phyloP scores from a whole-genome alignment of 2,329 filamentous ascomycete species.

The Pseudogymnoascus sp. region DNA sequence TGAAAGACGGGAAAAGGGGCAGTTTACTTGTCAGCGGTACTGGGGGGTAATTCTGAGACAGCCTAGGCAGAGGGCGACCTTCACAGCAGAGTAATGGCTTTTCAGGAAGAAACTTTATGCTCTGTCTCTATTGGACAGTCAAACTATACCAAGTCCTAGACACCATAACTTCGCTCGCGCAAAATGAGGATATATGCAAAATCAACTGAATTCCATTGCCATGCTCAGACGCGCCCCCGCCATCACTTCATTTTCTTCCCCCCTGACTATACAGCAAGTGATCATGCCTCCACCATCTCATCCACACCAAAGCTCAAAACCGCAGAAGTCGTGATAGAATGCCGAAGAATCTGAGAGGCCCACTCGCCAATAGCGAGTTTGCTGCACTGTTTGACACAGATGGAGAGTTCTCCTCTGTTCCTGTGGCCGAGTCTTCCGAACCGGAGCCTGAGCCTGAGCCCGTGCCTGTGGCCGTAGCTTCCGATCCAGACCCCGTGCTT shows the following conservation, averaged over 20 bases:
- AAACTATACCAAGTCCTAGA: background rate
- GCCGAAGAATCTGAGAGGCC: background rate
- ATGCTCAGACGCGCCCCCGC: background rate
- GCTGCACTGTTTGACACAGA: background rate
- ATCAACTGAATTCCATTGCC: background rate
- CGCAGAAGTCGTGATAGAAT: background rate
- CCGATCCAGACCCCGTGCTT: background rate
- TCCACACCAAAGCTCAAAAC: background rate
- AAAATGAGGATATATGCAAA: slow-evolving; percentile 1
- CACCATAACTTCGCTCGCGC: background rate
- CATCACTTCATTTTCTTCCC: background rate
- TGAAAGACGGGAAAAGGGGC: background rate
- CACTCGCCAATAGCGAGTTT: background rate
- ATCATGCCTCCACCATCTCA: background rate
- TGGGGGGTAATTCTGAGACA: background rate
- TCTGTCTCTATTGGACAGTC: background rate
- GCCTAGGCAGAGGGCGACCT: background rate
- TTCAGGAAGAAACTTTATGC: background rate
- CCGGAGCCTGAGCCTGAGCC: background rate
- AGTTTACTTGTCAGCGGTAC: background rate
- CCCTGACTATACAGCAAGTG: background rate
- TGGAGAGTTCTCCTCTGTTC: background rate
- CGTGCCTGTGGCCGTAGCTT: background rate
- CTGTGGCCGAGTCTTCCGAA: background rate
- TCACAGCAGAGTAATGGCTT: background rate